Evolutionary conservation across 1,139 yeast species (phyloP).

Genomic region (Hansenula sp.): DNA sequence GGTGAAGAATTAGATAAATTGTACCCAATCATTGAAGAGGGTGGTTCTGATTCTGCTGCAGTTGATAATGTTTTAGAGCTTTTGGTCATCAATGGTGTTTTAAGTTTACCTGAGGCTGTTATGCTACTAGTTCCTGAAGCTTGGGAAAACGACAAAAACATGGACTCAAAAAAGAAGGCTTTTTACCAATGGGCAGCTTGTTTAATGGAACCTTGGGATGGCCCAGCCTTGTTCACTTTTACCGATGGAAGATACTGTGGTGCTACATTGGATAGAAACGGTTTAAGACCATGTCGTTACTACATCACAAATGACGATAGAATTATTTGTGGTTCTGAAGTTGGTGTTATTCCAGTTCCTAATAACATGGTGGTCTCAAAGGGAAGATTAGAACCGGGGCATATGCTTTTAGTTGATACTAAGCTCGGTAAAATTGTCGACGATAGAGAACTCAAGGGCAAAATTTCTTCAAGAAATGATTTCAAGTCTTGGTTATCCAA

Average conservation of each 20-base stretch:
- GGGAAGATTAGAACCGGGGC: slow-evolving; percentile 95
- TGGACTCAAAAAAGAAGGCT: slow-evolving; percentile 90
- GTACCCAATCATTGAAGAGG: slow-evolving; percentile 95
- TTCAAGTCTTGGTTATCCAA: slow-evolving; percentile 93
- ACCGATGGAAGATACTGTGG: slow-evolving; percentile 98
- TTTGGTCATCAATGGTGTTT: slow-evolving; percentile 85
- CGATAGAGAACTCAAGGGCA: slow-evolving; percentile 78
- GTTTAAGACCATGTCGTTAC: slow-evolving; percentile 97
- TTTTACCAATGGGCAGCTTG: slow-evolving; percentile 99
- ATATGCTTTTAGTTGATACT: slow-evolving; percentile 94
- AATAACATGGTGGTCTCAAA: slow-evolving; percentile 80
- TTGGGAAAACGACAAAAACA: slow-evolving; percentile 83
- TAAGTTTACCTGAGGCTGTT: slow-evolving; percentile 93
- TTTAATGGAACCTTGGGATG: slow-evolving; percentile 99
- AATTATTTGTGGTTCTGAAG: slow-evolving; percentile 97
- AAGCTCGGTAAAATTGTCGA: slow-evolving; percentile 90
- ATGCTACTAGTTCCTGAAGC: slow-evolving; percentile 98
- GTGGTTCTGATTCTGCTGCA: slow-evolving; percentile 99
- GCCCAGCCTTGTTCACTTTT: slow-evolving; percentile 95
- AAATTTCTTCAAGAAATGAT: slow-evolving; percentile 83
- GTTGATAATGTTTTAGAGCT: slow-evolving; percentile 93
- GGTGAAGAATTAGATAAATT: slow-evolving; percentile 90
- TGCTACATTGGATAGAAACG: slow-evolving; percentile 96
- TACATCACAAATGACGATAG: slow-evolving; percentile 92
- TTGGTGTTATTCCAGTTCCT: slow-evolving; percentile 90